A percentile compares a stretch with the other conserved stretches of the same genome.
phyloP scores from a whole-genome alignment of 768 basidiomycete genomes.

The Podaxis carcinomalis region DNA sequence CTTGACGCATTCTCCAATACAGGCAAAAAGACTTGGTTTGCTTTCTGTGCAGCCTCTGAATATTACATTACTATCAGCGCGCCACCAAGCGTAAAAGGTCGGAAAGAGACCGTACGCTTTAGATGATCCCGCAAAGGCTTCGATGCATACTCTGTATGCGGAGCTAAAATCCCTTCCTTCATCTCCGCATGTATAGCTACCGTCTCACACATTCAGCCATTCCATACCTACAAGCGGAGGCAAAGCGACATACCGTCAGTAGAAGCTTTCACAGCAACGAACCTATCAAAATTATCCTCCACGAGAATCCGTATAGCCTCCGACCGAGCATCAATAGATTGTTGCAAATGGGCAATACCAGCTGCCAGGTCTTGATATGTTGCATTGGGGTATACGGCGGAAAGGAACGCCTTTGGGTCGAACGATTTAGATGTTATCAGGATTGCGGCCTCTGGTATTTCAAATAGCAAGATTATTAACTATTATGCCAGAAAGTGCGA shows the following conservation, averaged over 20 bases:
- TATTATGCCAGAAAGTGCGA: background rate
- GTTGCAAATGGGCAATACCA: slow-evolving; percentile 70
- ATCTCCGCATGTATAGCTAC: slow-evolving; percentile 88
- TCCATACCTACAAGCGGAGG: background rate
- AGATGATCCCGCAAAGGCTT: slow-evolving; percentile 78
- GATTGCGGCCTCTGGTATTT: slow-evolving; percentile 63
- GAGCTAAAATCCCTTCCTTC: slow-evolving; percentile 80
- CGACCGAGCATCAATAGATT: slow-evolving; percentile 84
- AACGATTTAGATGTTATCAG: slow-evolving; percentile 91
- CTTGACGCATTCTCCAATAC: slow-evolving; percentile 95
- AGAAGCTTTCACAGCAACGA: slow-evolving; percentile 94
- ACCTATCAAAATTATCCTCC: slow-evolving; percentile 97
- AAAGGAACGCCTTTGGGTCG: slow-evolving; percentile 91
- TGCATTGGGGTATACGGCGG: slow-evolving; percentile 89
- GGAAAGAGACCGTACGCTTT: slow-evolving; percentile 55
- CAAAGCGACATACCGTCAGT: slow-evolving; percentile 69
- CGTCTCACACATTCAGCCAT: slow-evolving; percentile 8
- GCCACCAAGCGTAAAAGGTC: background rate
- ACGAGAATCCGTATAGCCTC: slow-evolving; percentile 94
- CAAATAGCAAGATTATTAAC: background rate
- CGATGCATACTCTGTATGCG: slow-evolving; percentile 77
- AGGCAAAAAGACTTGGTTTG: slow-evolving; percentile 93
- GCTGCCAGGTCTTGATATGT: slow-evolving; percentile 86
- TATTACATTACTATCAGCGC: slow-evolving; percentile 1
- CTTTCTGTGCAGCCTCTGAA: slow-evolving; percentile 85